A percentile compares a stretch with the other conserved stretches of the same genome.
Evolutionary conservation across 768 basidiomycete species (phyloP).

Genomic region (Baorangia bicolor): DNA sequence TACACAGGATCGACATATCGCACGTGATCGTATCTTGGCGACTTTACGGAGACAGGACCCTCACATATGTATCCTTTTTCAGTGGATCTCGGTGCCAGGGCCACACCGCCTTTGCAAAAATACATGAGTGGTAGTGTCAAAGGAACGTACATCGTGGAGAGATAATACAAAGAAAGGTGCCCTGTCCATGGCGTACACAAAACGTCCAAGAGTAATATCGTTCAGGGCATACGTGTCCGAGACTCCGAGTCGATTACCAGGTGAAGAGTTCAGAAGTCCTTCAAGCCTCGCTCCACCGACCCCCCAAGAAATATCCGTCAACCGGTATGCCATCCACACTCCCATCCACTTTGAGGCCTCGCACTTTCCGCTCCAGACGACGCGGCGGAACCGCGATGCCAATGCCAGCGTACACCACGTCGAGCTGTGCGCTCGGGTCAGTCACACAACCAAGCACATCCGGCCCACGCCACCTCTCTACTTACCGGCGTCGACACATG

Average conservation of each 20-base stretch:
- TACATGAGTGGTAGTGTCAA: background rate
- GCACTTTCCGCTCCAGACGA: conserved; percentile 18
- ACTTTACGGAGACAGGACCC: no score
- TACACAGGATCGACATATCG: conserved; percentile 3
- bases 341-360: conserved; percentile 7
- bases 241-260: no score
- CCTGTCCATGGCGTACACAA: background rate
- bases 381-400: conserved; percentile 5
- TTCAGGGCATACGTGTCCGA: background rate
- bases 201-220: background rate
- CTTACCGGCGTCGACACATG: conserved; percentile 14
- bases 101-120: no score
- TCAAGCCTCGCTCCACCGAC: background rate
- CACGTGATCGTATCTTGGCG: no score
- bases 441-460: background rate
- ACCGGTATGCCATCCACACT: background rate
- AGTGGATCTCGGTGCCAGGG: no score
- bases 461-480: background rate
- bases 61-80: background rate
- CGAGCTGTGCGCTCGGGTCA: background rate
- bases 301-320: background rate
- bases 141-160: background rate
- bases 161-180: background rate
- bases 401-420: background rate
- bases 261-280: background rate